A percentile compares a stretch with the other conserved stretches of the same genome.
Evolutionary conservation across 768 basidiomycete genomes (phyloP).

Genomic region (Hortiboletus flavorubellus): DNA sequence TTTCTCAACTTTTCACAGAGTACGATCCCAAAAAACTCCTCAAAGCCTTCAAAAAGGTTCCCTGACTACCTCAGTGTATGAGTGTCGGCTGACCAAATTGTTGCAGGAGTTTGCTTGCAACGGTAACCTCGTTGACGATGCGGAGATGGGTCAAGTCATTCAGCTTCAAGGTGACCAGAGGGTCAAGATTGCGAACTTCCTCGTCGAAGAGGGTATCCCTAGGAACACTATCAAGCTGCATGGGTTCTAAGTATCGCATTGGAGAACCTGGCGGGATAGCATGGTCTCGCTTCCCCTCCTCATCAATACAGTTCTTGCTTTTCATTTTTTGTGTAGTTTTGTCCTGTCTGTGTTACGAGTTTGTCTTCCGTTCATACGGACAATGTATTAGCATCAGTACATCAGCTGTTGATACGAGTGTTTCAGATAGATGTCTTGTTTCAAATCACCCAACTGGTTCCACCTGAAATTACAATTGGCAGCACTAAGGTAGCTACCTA

Average conservation of each 20-base stretch:
- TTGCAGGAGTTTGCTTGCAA: constrained; percentile 95
- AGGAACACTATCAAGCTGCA: constrained; percentile 81
- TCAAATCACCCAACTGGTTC: constrained; percentile 5
- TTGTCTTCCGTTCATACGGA: constrained; percentile 14
- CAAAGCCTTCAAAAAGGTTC: constrained; percentile 98
- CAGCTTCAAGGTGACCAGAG: constrained; percentile 99
- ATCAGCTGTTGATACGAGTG: constrained; percentile 24
- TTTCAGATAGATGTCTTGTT: constrained; percentile 22
- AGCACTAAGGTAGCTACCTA: background rate
- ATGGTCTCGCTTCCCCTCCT: background rate
- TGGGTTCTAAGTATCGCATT: constrained; percentile 60
- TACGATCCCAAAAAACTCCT: constrained; percentile 97
- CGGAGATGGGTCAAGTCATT: constrained; percentile 94
- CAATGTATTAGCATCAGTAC: constrained; percentile 27
- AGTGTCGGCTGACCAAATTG: constrained; percentile 5
- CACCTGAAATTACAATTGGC: background rate
- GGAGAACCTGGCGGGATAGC: background rate
- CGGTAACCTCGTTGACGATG: constrained; percentile 93
- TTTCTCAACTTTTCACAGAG: constrained; percentile 46
- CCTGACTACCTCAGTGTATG: background rate
- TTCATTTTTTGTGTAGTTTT: constrained; percentile 18
- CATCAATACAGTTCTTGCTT: constrained; percentile 12
- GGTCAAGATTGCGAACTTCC: constrained; percentile 83
- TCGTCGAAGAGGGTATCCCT: constrained; percentile 77
- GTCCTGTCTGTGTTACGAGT: constrained; percentile 16